Evolutionary conservation across 2,329 filamentous ascomycete species (phyloP).

Genomic region (Ciborinia camelliae): DNA sequence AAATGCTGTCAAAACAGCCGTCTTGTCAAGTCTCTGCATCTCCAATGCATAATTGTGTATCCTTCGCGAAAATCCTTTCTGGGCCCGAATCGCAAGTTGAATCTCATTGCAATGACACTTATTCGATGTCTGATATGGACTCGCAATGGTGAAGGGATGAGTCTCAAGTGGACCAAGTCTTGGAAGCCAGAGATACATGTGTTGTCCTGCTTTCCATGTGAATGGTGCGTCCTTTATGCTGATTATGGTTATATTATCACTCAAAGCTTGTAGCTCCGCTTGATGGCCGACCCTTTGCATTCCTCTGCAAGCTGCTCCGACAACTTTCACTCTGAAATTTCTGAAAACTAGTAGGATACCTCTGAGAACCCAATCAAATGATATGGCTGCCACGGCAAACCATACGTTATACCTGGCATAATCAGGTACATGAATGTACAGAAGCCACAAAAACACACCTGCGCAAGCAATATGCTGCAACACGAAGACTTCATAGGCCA

Average conservation of each 20-base stretch:
- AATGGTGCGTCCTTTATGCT: slow-evolving; percentile 60
- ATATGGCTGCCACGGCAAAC: slow-evolving; percentile 61
- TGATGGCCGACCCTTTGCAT: slow-evolving; percentile 50
- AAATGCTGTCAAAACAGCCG: slow-evolving; percentile 43
- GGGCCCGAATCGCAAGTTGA: slow-evolving; percentile 55
- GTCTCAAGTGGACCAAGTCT: slow-evolving; percentile 52
- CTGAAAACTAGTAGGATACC: slow-evolving; percentile 47
- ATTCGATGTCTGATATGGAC: slow-evolving; percentile 47
- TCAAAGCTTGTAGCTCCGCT: slow-evolving; percentile 48
- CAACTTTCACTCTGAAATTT: slow-evolving; percentile 46
- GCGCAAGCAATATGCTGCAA: slow-evolving; percentile 63
- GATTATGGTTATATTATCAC: slow-evolving; percentile 52
- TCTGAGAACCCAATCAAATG: slow-evolving; percentile 56
- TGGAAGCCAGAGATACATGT: slow-evolving; percentile 60
- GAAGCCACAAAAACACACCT: slow-evolving; percentile 58
- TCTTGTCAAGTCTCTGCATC: slow-evolving; percentile 34
- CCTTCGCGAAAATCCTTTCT: slow-evolving; percentile 55
- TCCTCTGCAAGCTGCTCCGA: slow-evolving; percentile 22
- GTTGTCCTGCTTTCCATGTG: slow-evolving; percentile 56
- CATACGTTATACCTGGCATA: slow-evolving; percentile 61
- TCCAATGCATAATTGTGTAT: slow-evolving; percentile 48
- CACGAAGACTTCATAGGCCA: slow-evolving; percentile 68
- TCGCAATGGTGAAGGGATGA: slow-evolving; percentile 61
- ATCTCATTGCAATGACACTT: slow-evolving; percentile 49
- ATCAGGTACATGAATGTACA: slow-evolving; percentile 60